phyloP scores from a whole-genome alignment of 2,329 filamentous ascomycete genomes.

The Exophiala sp. region DNA sequence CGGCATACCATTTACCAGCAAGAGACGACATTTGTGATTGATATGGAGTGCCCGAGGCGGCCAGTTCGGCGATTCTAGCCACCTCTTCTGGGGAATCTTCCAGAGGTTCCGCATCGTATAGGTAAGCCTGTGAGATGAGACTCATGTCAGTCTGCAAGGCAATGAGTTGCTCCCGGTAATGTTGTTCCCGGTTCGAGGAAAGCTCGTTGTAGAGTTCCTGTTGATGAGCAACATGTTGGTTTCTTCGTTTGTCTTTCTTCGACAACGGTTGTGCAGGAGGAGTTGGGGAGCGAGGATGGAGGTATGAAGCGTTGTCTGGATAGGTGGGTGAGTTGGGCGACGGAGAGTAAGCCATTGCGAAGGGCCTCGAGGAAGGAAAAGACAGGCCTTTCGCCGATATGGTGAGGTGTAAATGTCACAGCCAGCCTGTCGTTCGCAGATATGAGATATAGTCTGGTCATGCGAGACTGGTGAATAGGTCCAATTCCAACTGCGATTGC shows the following conservation, averaged over 20 bases:
- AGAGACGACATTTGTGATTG: slow-evolving; percentile 62
- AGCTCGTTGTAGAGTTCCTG: slow-evolving; percentile 70
- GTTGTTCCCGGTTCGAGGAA: slow-evolving; percentile 69
- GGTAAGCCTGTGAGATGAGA: slow-evolving; percentile 76
- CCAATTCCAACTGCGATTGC: no score
- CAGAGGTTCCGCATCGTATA: slow-evolving; percentile 66
- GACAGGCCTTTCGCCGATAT: no score
- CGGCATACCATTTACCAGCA: slow-evolving; percentile 73
- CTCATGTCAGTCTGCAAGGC: slow-evolving; percentile 88
- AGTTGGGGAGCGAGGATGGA: slow-evolving; percentile 25
- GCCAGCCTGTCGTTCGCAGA: no score
- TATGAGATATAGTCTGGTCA: no score
- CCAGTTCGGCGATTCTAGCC: slow-evolving; percentile 54
- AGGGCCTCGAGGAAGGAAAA: background rate
- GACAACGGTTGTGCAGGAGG: slow-evolving; percentile 52
- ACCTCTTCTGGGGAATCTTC: slow-evolving; percentile 61
- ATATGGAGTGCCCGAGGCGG: slow-evolving; percentile 52
- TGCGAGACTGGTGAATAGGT: no score
- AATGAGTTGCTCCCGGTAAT: slow-evolving; percentile 83
- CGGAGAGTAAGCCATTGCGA: slow-evolving; percentile 38
- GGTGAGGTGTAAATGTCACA: no score
- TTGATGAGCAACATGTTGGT: slow-evolving; percentile 72
- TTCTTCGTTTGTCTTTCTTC: slow-evolving; percentile 86
- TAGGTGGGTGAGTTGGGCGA: slow-evolving; percentile 32
- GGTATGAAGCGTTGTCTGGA: slow-evolving; percentile 19